Evolutionary conservation across 768 basidiomycete genomes (phyloP).

Genomic region (Tylopilus rubrobrunneus): DNA sequence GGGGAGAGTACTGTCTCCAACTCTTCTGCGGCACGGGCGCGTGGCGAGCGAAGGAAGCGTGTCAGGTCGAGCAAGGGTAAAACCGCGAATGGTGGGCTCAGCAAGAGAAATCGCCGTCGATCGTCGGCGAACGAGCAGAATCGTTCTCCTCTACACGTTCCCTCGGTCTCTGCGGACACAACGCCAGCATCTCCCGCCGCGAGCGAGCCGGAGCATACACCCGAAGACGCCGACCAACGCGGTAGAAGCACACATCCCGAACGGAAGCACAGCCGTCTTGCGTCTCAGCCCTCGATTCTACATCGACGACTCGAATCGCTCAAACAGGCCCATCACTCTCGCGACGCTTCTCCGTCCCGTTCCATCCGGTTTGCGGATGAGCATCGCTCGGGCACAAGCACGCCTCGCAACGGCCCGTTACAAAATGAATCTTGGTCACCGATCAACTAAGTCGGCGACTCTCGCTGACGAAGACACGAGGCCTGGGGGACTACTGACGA

Average conservation of each 20-base stretch:
- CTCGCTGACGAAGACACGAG: constrained; percentile 9
- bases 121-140: constrained; percentile 14
- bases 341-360: constrained; percentile 44
- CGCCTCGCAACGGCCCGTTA: constrained; percentile 15
- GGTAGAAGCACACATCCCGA: constrained; percentile 19
- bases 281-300: constrained; percentile 20
- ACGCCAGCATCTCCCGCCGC: neutral
- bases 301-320: constrained; percentile 32
- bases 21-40: constrained; percentile 6
- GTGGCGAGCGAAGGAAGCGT: constrained; percentile 21
- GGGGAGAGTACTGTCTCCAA: constrained; percentile 16
- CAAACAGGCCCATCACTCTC: constrained; percentile 16
- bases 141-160: neutral
- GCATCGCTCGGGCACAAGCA: constrained; percentile 17
- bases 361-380: constrained; percentile 47
- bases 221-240: constrained; percentile 15
- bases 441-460: neutral
- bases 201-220: constrained; percentile 7
- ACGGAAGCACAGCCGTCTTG: constrained; percentile 13
- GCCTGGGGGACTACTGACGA: constrained; percentile 13
- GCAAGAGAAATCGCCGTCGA: constrained; percentile 13
- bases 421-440: constrained; percentile 21
- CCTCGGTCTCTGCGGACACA: neutral
- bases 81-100: neutral
- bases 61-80: constrained; percentile 23